Conservation (phyloP, 306 rosid species). For the Malus sylvestris region DNA sequence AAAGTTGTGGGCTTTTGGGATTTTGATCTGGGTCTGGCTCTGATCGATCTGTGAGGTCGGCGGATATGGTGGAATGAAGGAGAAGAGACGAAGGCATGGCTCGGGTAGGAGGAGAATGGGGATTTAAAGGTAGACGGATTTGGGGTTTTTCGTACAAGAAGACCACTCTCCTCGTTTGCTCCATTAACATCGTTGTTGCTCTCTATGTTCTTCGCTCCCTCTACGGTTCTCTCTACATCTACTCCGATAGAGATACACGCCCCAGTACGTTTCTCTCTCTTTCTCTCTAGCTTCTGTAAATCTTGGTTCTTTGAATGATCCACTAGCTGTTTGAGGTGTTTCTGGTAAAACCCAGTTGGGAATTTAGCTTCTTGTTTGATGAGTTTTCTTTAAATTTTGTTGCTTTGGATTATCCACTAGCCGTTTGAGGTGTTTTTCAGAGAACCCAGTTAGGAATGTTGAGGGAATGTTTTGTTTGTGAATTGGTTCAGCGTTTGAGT, state of each 20-base stretch:
- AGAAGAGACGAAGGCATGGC: slow-evolving; percentile 64
- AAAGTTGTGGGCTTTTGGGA: neutral
- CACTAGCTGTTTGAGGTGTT: neutral
- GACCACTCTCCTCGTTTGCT: slow-evolving; percentile 64
- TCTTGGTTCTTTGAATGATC: neutral
- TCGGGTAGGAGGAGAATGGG: slow-evolving; percentile 54
- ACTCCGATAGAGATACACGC: slow-evolving; percentile 56
- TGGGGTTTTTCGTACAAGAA: slow-evolving; percentile 78
- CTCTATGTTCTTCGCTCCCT: slow-evolving; percentile 82
- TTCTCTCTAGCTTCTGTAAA: neutral
- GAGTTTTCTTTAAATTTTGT: neutral
- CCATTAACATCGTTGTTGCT: slow-evolving; percentile 82
- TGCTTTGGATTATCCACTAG: neutral
- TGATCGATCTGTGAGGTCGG: slow-evolving; percentile 16
- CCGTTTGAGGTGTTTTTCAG: neutral
- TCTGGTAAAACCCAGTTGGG: neutral
- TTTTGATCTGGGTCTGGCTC: neutral
- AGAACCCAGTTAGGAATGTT: slow-evolving; percentile 15
- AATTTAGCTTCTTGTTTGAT: neutral
- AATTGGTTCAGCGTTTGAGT: slow-evolving; percentile 45
- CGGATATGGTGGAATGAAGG: slow-evolving; percentile 80
- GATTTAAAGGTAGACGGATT: slow-evolving; percentile 52
- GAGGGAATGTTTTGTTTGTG: neutral
- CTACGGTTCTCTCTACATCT: slow-evolving; percentile 78
- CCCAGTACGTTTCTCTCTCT: slow-evolving; percentile 35